Evolutionary conservation across 2,329 filamentous ascomycete genomes (phyloP).

Genomic region (Phyllosticta citribraziliensis): DNA sequence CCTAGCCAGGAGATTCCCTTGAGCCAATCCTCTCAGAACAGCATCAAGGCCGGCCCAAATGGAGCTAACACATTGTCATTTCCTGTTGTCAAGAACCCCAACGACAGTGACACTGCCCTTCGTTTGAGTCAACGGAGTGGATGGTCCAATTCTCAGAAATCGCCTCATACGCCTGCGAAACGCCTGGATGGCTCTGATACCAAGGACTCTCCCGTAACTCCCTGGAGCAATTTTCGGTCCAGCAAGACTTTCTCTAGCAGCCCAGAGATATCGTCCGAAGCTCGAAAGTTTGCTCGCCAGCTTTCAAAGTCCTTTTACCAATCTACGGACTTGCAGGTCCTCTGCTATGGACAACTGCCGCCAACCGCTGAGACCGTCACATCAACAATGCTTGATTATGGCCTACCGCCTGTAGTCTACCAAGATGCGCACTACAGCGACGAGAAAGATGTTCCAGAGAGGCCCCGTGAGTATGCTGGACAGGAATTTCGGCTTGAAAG

Average conservation of each 20-base stretch:
- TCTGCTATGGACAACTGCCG: slow-evolving; percentile 30
- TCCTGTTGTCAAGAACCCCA: slow-evolving; percentile 66
- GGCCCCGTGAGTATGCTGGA: slow-evolving; percentile 74
- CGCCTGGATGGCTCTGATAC: not conserved
- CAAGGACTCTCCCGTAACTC: slow-evolving; percentile 15
- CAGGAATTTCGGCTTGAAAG: slow-evolving; percentile 72
- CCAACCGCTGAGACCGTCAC: slow-evolving; percentile 39
- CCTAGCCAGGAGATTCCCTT: slow-evolving; percentile 3
- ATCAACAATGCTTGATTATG: slow-evolving; percentile 47
- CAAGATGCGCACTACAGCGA: slow-evolving; percentile 79
- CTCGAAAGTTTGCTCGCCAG: slow-evolving; percentile 14
- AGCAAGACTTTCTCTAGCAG: slow-evolving; percentile 11
- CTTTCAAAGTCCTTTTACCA: slow-evolving; percentile 15
- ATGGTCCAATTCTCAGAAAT: slow-evolving; percentile 39
- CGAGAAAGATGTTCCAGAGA: slow-evolving; percentile 70
- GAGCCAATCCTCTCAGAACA: slow-evolving; percentile 30
- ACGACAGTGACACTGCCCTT: slow-evolving; percentile 52
- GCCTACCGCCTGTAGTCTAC: slow-evolving; percentile 62
- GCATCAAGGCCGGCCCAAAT: slow-evolving; percentile 26
- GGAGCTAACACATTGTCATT: slow-evolving; percentile 49
- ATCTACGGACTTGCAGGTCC: slow-evolving; percentile 14
- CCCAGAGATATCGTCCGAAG: slow-evolving; percentile 15
- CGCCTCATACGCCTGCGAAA: slow-evolving; percentile 2
- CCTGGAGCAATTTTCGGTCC: slow-evolving; percentile 25
- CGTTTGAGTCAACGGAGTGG: slow-evolving; percentile 55